A percentile compares a stretch with the other conserved stretches of the same genome.
These are phyloP conservation scores for Ilex aquifolium DNA, from an alignment of 257 asterid genomes.

Conservation along the genomic window DNA sequence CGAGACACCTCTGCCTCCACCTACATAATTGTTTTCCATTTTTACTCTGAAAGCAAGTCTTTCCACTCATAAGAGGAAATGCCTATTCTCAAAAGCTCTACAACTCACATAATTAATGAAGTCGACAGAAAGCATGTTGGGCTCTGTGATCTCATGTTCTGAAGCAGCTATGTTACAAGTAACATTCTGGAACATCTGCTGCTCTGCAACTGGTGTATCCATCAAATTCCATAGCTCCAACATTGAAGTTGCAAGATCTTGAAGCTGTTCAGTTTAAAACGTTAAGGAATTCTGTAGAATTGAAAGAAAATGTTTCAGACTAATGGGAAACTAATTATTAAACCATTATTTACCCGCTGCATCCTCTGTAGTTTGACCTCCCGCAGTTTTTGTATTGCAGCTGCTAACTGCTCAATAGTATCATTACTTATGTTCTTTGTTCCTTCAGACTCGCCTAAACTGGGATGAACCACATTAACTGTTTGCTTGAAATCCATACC, in stretches of 20 bases:
- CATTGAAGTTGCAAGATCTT: slow-evolving; percentile 82
- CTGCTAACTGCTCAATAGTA: slow-evolving; percentile 60
- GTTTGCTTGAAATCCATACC: slow-evolving; percentile 77
- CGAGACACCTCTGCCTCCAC: slow-evolving; percentile 84
- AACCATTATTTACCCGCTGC: slow-evolving; percentile 58
- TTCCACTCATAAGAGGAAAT: no score
- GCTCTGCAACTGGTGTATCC: slow-evolving; percentile 97
- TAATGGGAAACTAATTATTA: slow-evolving; percentile 1
- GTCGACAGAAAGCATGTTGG: slow-evolving; percentile 72
- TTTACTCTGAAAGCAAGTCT: no score
- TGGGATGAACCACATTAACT: slow-evolving; percentile 69
- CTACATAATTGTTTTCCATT: slow-evolving; percentile 23
- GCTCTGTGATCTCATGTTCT: slow-evolving; percentile 80
- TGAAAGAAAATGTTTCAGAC: background rate
- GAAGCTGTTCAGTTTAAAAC: slow-evolving; percentile 40
- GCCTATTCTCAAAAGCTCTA: background rate
- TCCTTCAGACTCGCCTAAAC: slow-evolving; percentile 69
- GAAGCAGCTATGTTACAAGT: slow-evolving; percentile 86
- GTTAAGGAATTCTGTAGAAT: slow-evolving; percentile 12
- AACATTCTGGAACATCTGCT: slow-evolving; percentile 71
- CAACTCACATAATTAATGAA: slow-evolving; percentile 59
- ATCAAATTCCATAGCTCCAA: slow-evolving; percentile 97
- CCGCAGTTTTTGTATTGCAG: slow-evolving; percentile 53
- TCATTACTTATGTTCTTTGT: slow-evolving; percentile 58
- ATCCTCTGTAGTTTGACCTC: slow-evolving; percentile 70